These are phyloP conservation scores for Magnolia changhungtana DNA, from an alignment of 164 flowering plant genomes.

Conservation along the genomic window DNA sequence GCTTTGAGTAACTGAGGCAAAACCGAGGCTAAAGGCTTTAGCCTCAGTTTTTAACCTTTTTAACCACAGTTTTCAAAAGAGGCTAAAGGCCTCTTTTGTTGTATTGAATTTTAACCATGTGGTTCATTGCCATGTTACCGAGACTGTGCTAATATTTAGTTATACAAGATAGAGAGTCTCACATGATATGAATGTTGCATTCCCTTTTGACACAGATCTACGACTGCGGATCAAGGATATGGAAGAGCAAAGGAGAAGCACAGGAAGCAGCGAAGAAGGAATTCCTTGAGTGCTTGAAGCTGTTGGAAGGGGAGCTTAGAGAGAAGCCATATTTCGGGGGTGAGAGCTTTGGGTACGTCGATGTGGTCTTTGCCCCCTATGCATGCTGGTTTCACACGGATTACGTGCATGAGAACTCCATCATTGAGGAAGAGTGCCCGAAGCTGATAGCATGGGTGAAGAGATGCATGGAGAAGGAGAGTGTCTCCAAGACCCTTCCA, in stretches of 20 bases:
- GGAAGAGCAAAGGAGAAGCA: conserved; percentile 4
- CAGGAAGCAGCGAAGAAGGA: conserved; percentile 5
- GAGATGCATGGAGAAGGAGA: conserved; percentile 6
- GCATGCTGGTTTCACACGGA: conserved; percentile 8
- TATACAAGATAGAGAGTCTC: no score
- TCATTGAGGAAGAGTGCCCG: not conserved
- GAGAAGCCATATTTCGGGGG: conserved; percentile 3
- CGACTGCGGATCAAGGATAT: not conserved
- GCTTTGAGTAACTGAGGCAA: no score
- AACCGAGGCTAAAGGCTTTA: no score
- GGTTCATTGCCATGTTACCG: no score
- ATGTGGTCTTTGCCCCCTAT: not conserved
- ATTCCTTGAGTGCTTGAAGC: not conserved
- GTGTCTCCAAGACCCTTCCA: conserved; percentile 5
- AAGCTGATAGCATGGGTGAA: conserved; percentile 4
- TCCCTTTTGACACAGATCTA: not conserved
- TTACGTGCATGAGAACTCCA: not conserved
- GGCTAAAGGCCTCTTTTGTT: no score
- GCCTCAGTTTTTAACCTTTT: no score
- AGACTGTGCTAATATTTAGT: no score
- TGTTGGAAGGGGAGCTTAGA: conserved; percentile 3
- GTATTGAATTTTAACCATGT: no score
- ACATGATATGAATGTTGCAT: no score
- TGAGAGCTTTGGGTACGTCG: conserved; percentile 3
- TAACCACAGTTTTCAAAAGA: no score